phyloP scores from a whole-genome alignment of 2,329 filamentous ascomycete species.

The Zalaria sp. region DNA sequence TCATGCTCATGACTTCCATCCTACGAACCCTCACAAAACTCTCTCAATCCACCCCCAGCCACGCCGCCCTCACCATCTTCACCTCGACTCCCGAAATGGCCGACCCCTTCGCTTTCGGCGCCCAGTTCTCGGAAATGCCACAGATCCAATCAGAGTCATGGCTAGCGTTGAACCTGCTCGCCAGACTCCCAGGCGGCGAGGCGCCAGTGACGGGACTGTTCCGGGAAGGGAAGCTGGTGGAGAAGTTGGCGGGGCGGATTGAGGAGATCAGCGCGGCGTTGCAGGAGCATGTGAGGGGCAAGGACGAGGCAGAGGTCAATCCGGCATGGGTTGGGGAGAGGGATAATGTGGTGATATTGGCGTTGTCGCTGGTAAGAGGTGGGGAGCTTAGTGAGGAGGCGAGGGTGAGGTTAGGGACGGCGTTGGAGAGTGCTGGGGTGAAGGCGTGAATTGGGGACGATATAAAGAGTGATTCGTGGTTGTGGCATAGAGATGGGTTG shows the following conservation, averaged over 20 bases:
- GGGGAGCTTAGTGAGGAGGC: slow-evolving; percentile 18
- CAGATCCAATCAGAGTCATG: slow-evolving; percentile 6
- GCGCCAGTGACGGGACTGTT: background rate
- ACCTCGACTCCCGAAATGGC: background rate
- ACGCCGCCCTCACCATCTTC: background rate
- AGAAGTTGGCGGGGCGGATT: background rate
- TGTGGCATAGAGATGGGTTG: too few relatives aligned
- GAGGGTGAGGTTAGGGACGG: slow-evolving; percentile 3
- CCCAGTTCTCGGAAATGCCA: slow-evolving; percentile 4
- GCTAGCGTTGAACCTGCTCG: slow-evolving; percentile 3
- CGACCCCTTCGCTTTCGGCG: slow-evolving; percentile 4
- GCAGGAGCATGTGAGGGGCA: slow-evolving; percentile 14
- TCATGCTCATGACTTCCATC: background rate
- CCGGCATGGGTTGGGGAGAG: slow-evolving; percentile 15
- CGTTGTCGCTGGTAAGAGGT: slow-evolving; percentile 22
- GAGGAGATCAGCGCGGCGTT: too few relatives aligned
- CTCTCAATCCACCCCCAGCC: background rate
- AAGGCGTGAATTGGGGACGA: too few relatives aligned
- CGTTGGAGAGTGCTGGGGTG: too few relatives aligned
- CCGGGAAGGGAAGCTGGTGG: background rate
- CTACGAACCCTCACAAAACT: background rate
- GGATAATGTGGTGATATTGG: slow-evolving; percentile 20
- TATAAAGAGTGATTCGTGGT: too few relatives aligned
- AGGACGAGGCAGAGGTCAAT: background rate
- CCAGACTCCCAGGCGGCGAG: background rate